Evolutionary conservation across 2,329 filamentous ascomycete genomes (phyloP).

Genomic region (Aspergillus thermomutatus): DNA sequence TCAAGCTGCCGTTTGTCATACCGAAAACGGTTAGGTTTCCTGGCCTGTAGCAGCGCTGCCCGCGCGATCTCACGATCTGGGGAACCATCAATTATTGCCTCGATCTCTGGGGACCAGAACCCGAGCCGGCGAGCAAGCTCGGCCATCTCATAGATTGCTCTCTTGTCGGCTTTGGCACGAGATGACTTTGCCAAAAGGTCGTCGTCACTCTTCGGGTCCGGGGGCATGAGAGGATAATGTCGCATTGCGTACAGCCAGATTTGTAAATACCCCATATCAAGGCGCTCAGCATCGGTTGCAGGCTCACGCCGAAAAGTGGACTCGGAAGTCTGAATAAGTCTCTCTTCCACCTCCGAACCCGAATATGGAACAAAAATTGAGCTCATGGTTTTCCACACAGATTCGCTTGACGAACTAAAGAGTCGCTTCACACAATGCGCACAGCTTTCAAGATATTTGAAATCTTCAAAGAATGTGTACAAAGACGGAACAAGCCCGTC

Average conservation of each 20-base stretch:
- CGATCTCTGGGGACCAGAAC: slow-evolving; percentile 17
- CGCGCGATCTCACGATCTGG: slow-evolving; percentile 18
- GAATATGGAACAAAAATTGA: slow-evolving; percentile 8
- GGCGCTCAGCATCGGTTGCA: slow-evolving; percentile 7
- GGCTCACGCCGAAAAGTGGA: slow-evolving; percentile 16
- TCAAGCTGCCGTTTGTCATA: slow-evolving; percentile 17
- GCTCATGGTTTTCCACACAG: slow-evolving; percentile 8
- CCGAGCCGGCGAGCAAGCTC: slow-evolving; percentile 17
- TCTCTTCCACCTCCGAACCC: slow-evolving; percentile 11
- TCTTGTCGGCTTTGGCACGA: slow-evolving; percentile 14
- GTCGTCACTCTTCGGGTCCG: slow-evolving; percentile 7
- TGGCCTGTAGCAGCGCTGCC: slow-evolving; percentile 17
- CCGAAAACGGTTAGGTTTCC: slow-evolving; percentile 15
- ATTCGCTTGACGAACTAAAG: slow-evolving; percentile 1
- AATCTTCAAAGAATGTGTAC: slow-evolving; percentile 22
- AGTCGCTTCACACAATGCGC: slow-evolving; percentile 28
- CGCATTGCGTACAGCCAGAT: slow-evolving; percentile 31
- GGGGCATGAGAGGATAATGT: slow-evolving; percentile 22
- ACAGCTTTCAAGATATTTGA: slow-evolving; percentile 17
- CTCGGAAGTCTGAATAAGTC: slow-evolving; percentile 21
- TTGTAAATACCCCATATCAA: slow-evolving; percentile 23
- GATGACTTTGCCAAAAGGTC: slow-evolving; percentile 10
- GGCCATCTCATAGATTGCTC: slow-evolving; percentile 20
- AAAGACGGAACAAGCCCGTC: slow-evolving; percentile 16
- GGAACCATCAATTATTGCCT: slow-evolving; percentile 12